Percentiles rank a stretch among this genome's conserved stretches.
Evolutionary conservation across 163 green algal species (phyloP).

Genomic region (Volvox carteri): DNA sequence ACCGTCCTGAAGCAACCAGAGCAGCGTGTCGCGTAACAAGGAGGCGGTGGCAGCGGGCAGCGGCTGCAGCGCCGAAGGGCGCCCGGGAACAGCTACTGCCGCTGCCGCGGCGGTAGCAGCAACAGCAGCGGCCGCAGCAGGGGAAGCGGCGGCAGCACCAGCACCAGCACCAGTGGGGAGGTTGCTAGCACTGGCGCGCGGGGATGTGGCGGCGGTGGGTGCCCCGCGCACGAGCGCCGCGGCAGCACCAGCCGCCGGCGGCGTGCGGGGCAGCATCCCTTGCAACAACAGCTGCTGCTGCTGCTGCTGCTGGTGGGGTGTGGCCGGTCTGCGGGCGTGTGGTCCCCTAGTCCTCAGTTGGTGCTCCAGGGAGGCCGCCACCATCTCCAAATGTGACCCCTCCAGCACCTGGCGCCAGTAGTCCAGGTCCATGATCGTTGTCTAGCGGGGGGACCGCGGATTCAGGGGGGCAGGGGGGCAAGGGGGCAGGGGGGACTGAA

Average conservation of each 20-base stretch:
- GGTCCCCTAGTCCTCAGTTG: background rate
- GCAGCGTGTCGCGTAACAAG: constrained; percentile 5
- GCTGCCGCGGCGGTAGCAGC: background rate
- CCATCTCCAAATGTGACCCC: constrained; percentile 10
- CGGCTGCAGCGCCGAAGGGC: background rate
- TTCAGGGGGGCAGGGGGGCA: too few relatives aligned
- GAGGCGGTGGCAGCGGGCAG: background rate
- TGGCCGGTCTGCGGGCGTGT: background rate
- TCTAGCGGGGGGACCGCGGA: background rate
- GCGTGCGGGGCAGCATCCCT: background rate
- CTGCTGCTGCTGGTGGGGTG: background rate
- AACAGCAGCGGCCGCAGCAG: background rate
- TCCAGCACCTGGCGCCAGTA: constrained; percentile 45
- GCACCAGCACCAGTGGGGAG: too few relatives aligned
- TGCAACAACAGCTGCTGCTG: background rate
- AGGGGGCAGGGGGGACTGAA: background rate
- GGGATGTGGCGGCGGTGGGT: background rate
- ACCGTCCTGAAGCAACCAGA: constrained; percentile 20
- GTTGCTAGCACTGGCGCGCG: background rate
- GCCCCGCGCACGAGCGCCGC: background rate
- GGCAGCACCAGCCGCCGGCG: background rate
- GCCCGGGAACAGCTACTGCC: background rate
- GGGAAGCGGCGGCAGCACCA: background rate
- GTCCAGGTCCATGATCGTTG: constrained; percentile 26
- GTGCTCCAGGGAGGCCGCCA: constrained; percentile 34